Evolutionary conservation across 2,329 filamentous ascomycete species (phyloP), one percentile per base, ranked within the genome.

Genomic region (Aspergillus pseudoterreus): DNA sequence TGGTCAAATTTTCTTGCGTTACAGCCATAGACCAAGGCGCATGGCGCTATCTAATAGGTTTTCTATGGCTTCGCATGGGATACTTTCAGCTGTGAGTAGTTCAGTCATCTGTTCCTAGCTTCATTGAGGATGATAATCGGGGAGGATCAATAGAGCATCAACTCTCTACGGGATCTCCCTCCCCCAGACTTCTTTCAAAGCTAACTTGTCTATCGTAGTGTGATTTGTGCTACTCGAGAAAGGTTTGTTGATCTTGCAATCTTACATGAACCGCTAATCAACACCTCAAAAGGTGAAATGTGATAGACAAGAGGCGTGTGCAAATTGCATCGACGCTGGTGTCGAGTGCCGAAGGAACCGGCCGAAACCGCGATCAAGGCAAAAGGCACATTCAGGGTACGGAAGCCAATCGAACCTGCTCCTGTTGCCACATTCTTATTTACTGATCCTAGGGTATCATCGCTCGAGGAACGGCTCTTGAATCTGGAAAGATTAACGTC

Each of bases 151-250:
- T 9, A 1, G 27, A 30, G 11, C 8, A 3, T 30, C 10, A 8
- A 30, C 27, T 22, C 5, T 22, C 22, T 30, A 8, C 27, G 5
- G 9, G 27, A 30, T 30, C 27, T 10, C 8, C 6, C 8, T 6
- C 8, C 27, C 27, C 15, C 15, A 38, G 1, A 38, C 10, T 38
- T 38, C 35, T 15, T 38, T 11, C n/a, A 9, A 12, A 14, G 35
- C 35, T 38, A 4, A 17, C 35, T 38, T 8, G n/a, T 15, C 33
- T 38, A 4, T 11, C 15, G n/a, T 38, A 64, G 62, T 64, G 61
- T 51, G 61, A 64, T 50, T 46, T 56, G 5, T 65, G 63, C 47
- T 50, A 63, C 53, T 51, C 60, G 2, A 62, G 61, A 55, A 65
- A 64, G 60, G 62, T 63, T 8, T 36, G 10, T 15, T 4, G n/a